Conservation (phyloP, 139 green algal genomes). For the Tetradesmus obliquus region DNA sequence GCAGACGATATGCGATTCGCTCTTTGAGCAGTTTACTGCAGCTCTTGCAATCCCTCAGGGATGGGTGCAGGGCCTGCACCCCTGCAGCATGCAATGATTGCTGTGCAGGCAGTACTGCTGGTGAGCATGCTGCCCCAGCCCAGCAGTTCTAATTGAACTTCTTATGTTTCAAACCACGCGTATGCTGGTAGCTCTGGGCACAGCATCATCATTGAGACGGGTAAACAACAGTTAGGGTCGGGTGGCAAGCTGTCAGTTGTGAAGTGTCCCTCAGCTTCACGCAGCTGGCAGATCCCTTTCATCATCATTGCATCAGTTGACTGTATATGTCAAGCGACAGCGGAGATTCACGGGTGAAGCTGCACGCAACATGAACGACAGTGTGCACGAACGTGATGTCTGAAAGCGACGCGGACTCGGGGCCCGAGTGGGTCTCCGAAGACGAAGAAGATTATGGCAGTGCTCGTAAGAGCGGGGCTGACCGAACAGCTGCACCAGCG, state of each 20-base stretch:
- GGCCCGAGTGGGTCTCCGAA: background rate
- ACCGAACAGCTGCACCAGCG: background rate
- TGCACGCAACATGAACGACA: background rate
- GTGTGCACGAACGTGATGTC: background rate
- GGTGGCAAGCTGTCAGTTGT: background rate
- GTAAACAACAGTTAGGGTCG: background rate
- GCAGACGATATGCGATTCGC: too few relatives aligned
- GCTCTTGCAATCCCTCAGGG: too few relatives aligned
- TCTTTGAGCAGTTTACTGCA: too few relatives aligned
- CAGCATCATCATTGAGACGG: too few relatives aligned
- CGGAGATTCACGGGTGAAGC: background rate
- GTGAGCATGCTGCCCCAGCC: too few relatives aligned
- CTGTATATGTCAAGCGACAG: too few relatives aligned
- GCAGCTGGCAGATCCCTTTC: background rate
- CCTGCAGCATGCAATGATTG: background rate
- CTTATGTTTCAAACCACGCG: too few relatives aligned
- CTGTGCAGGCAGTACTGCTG: background rate
- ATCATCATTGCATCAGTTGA: too few relatives aligned
- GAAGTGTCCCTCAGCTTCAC: background rate
- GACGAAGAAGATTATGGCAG: background rate
- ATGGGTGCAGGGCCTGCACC: background rate
- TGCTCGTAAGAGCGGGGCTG: background rate
- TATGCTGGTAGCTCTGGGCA: too few relatives aligned
- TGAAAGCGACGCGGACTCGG: background rate
- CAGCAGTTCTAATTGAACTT: too few relatives aligned